These are phyloP conservation scores for Mycena chlorophos DNA, from an alignment of 768 basidiomycete genomes.

Conservation along the genomic window DNA sequence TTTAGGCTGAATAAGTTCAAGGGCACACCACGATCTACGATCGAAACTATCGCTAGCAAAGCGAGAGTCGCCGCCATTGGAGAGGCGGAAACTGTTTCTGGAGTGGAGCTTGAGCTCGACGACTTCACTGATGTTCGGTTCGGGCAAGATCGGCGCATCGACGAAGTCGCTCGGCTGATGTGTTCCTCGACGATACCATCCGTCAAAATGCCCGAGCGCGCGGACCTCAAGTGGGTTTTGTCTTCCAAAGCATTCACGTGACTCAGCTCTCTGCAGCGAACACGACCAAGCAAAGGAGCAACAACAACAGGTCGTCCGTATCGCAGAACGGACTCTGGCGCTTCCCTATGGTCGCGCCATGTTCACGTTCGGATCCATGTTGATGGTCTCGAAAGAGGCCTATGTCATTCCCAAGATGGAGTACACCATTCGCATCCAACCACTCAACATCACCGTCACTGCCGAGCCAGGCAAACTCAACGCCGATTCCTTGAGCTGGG, in stretches of 20 bases:
- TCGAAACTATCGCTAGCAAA: slow-evolving; percentile 51
- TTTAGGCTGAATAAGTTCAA: slow-evolving; percentile 8
- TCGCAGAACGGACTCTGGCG: slow-evolving; percentile 87
- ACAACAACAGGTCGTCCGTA: slow-evolving; percentile 74
- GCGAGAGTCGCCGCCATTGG: slow-evolving; percentile 52
- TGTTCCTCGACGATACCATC: slow-evolving; percentile 74
- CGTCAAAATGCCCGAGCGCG: slow-evolving; percentile 64
- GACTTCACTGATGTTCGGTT: slow-evolving; percentile 85
- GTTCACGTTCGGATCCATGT: slow-evolving; percentile 86
- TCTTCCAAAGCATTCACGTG: not conserved
- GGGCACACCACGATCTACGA: slow-evolving; percentile 50
- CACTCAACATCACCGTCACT: slow-evolving; percentile 61
- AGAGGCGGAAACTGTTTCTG: slow-evolving; percentile 60
- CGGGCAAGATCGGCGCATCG: slow-evolving; percentile 83
- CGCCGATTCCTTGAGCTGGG: slow-evolving; percentile 79
- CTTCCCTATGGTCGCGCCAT: slow-evolving; percentile 88
- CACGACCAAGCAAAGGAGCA: slow-evolving; percentile 86
- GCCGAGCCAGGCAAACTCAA: slow-evolving; percentile 75
- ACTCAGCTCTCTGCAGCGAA: slow-evolving; percentile 53
- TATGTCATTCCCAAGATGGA: slow-evolving; percentile 81
- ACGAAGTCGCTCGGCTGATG: slow-evolving; percentile 89
- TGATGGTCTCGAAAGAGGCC: slow-evolving; percentile 72
- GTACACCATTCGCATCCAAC: slow-evolving; percentile 71
- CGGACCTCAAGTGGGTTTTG: slow-evolving; percentile 63
- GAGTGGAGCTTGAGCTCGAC: slow-evolving; percentile 70